These are phyloP conservation scores for Phytophthora lateralis DNA, from an alignment of 352 stramenopile genomes.

Conservation along the genomic window DNA sequence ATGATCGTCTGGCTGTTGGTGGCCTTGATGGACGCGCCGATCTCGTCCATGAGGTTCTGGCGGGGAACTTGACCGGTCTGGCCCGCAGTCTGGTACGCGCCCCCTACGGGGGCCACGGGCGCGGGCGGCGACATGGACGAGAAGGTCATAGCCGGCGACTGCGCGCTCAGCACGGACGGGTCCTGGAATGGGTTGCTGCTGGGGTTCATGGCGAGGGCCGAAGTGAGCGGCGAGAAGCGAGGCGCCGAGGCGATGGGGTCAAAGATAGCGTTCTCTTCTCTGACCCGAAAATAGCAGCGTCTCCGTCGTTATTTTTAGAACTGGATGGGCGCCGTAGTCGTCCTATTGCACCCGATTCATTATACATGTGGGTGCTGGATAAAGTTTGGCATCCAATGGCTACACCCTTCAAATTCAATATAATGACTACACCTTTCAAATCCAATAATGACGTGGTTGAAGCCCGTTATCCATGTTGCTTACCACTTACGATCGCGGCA, in stretches of 20 bases:
- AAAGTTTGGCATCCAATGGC: too few species aligned
- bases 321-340: too few species aligned
- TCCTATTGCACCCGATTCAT: too few species aligned
- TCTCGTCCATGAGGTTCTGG: slow-evolving; percentile 87
- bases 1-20: slow-evolving; percentile 86
- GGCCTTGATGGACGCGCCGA: slow-evolving; percentile 80
- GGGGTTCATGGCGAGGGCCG: slow-evolving; percentile 32
- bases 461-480: slow-evolving; percentile 1
- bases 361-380: too few species aligned
- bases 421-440: background rate
- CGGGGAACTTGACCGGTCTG: slow-evolving; percentile 7
- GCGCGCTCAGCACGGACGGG: slow-evolving; percentile 46
- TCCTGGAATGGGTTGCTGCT: slow-evolving; percentile 43
- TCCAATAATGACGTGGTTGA: slow-evolving; percentile 39
- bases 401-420: too few species aligned
- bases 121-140: slow-evolving; percentile 45
- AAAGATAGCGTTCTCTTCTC: slow-evolving; percentile 15
- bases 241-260: background rate
- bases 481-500: too few species aligned
- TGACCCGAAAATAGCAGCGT: background rate
- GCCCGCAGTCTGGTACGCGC: slow-evolving; percentile 38
- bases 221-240: slow-evolving; percentile 18
- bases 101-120: slow-evolving; percentile 34
- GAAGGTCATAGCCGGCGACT: slow-evolving; percentile 35
- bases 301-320: background rate